phyloP scores from a whole-genome alignment of 78 protist species.

The Planoprotostelium fungivorum region DNA sequence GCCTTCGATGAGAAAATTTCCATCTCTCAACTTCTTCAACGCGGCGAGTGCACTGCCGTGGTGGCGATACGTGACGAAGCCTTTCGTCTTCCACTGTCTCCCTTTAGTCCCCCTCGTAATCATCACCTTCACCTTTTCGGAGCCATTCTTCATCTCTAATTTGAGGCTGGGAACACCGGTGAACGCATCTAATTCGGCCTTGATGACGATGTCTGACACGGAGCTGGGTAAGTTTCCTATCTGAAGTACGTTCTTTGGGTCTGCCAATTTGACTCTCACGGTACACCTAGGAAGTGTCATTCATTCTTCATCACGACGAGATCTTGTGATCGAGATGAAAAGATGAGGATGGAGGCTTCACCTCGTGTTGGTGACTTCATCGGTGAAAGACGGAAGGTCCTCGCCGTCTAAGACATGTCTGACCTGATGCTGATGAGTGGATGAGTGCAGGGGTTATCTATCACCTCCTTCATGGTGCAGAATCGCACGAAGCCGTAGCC shows the following conservation, averaged over 20 bases:
- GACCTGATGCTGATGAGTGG: background rate
- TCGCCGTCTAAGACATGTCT: background rate
- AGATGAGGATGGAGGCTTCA: background rate
- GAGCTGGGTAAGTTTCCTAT: background rate
- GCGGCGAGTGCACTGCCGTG: background rate
- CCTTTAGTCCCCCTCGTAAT: no score
- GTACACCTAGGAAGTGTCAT: background rate
- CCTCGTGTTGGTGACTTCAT: background rate
- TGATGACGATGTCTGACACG: background rate
- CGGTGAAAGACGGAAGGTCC: background rate
- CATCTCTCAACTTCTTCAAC: background rate
- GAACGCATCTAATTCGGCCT: background rate
- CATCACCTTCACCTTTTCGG: no score
- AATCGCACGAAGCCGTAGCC: background rate
- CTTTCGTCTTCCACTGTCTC: background rate
- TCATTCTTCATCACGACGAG: no score
- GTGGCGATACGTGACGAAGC: background rate
- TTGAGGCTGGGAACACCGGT: background rate
- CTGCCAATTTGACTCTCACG: background rate
- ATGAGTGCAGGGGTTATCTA: background rate
- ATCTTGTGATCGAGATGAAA: no score
- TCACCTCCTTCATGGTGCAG: background rate
- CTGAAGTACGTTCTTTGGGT: background rate
- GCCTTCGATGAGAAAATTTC: background rate
- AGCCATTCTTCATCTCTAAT: background rate